Evolutionary conservation across 352 stramenopile species (phyloP).

Genomic region (Nothophytophthora sp.): DNA sequence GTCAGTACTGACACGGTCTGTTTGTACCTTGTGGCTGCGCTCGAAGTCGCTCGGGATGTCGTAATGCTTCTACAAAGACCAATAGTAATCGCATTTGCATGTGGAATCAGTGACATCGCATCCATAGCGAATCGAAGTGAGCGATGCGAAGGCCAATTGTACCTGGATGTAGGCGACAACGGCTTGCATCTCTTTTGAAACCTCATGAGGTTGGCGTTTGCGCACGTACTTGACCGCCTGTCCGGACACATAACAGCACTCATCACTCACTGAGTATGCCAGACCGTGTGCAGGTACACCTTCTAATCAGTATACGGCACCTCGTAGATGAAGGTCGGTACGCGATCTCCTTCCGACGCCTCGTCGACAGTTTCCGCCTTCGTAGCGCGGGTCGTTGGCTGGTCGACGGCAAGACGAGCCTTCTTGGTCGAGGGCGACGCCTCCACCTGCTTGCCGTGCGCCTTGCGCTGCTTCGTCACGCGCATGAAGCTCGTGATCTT

Average conservation of each 20-base stretch:
- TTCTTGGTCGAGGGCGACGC: slow-evolving; percentile 12
- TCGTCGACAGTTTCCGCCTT: slow-evolving; percentile 23
- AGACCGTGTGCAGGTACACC: neutral
- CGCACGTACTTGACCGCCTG: slow-evolving; percentile 60
- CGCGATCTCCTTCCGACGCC: slow-evolving; percentile 28
- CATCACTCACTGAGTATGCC: neutral
- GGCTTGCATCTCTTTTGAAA: slow-evolving; percentile 33
- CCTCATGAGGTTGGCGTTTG: slow-evolving; percentile 30
- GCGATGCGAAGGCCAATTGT: neutral
- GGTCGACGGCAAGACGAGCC: neutral
- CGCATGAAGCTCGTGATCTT: slow-evolving; percentile 77
- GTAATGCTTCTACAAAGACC: slow-evolving; percentile 40
- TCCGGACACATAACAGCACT: neutral
- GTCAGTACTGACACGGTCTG: neutral
- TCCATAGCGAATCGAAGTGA: neutral
- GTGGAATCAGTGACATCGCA: too few relatives aligned
- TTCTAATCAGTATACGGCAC: slow-evolving; percentile 5
- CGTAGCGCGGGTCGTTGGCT: slow-evolving; percentile 4
- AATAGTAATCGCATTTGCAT: neutral
- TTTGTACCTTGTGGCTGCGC: slow-evolving; percentile 37
- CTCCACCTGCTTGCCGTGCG: slow-evolving; percentile 27
- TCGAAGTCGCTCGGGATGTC: slow-evolving; percentile 51
- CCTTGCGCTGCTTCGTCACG: slow-evolving; percentile 58
- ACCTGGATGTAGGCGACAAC: slow-evolving; percentile 59
- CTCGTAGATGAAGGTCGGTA: slow-evolving; percentile 65